These are phyloP conservation scores for Fusarium redolens DNA, from an alignment of 2,329 filamentous ascomycete genomes.

Conservation along the genomic window DNA sequence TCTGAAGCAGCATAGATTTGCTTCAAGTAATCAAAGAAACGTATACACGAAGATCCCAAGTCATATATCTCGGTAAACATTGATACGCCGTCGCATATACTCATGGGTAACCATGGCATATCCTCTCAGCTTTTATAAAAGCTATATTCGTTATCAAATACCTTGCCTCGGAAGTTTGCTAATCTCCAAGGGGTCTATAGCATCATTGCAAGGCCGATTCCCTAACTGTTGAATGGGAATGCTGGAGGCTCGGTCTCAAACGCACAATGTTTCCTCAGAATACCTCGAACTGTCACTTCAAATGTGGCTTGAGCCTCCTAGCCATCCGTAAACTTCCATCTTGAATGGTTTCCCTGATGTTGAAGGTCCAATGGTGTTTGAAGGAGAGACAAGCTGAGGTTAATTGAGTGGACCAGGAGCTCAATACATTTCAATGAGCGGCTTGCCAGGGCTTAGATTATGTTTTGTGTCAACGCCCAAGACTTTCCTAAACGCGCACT, in stretches of 20 bases:
- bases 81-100: neutral
- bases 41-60: constrained; percentile 9
- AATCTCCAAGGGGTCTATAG: neutral
- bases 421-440: constrained; percentile 23
- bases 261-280: constrained; percentile 20
- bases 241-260: constrained; percentile 13
- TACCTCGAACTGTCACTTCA: constrained; percentile 1
- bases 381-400: constrained; percentile 29
- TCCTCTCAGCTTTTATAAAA: neutral
- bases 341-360: neutral
- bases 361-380: constrained; percentile 23
- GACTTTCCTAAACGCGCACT: constrained; percentile 17
- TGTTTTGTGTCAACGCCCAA: constrained; percentile 15
- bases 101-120: neutral
- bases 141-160: neutral
- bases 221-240: constrained; percentile 4
- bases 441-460: neutral
- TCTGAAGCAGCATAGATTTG: constrained; percentile 30
- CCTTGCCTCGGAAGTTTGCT: neutral
- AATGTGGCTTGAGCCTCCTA: neutral
- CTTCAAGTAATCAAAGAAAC: constrained; percentile 35
- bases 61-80: neutral
- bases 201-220: neutral
- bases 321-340: neutral
- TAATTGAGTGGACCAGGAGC: constrained; percentile 19